A percentile compares a stretch with the other conserved stretches of the same genome.
phyloP scores from a whole-genome alignment of 305 asterid species.

The Galium porrigens region DNA sequence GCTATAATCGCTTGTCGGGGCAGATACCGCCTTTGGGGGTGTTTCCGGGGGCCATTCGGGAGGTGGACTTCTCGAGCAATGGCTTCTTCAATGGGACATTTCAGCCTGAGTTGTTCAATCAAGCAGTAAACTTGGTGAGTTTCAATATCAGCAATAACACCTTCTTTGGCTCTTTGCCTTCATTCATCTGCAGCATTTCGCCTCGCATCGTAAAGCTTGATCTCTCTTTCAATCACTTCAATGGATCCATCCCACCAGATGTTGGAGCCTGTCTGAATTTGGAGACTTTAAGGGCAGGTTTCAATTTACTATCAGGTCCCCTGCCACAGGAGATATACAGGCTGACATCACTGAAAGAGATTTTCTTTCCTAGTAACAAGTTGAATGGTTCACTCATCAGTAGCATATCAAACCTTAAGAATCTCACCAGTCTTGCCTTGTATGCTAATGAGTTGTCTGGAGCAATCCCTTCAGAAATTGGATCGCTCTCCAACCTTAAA shows the following conservation, averaged over 20 bases:
- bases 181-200: constrained; percentile 34
- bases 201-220: constrained; percentile 32
- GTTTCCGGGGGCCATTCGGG: constrained; percentile 25
- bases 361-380: constrained; percentile 52
- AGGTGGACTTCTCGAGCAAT: constrained; percentile 55
- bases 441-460: constrained; percentile 55
- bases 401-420: constrained; percentile 33
- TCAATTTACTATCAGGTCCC: constrained; percentile 42
- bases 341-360: constrained; percentile 35
- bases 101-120: constrained; percentile 29
- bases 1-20: constrained; percentile 51
- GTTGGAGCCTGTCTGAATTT: constrained; percentile 38
- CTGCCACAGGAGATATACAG: constrained; percentile 48
- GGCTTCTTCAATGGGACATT: constrained; percentile 45
- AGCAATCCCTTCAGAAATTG: constrained; percentile 48
- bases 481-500: constrained; percentile 47
- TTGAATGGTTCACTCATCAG: constrained; percentile 41
- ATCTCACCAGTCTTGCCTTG: constrained; percentile 43
- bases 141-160: constrained; percentile 64
- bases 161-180: constrained; percentile 53
- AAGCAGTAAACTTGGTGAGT: constrained; percentile 28
- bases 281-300: constrained; percentile 51
- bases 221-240: constrained; percentile 52
- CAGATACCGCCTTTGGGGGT: constrained; percentile 21
- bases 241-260: constrained; percentile 40